Evolutionary conservation across 371 early-diverging fungal genomes (phyloP).

Genomic region (Mucor lusitanicus): DNA sequence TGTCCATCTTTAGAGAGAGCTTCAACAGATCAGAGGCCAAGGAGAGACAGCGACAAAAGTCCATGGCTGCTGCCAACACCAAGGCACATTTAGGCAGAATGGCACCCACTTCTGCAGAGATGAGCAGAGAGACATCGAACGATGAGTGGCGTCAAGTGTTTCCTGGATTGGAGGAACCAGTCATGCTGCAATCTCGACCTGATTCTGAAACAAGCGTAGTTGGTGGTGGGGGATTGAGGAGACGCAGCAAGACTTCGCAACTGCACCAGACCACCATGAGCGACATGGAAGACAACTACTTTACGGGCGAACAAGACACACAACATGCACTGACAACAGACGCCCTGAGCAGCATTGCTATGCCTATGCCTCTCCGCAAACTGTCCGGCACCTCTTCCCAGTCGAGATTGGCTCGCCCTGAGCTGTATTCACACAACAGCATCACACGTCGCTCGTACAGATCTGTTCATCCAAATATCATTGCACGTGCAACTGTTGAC

Average conservation of each 20-base stretch:
- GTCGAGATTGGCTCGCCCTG: background rate
- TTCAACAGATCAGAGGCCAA: constrained; percentile 60
- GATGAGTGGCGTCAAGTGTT: constrained; percentile 53
- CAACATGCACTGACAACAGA: background rate
- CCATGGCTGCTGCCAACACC: background rate
- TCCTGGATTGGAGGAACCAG: constrained; percentile 36
- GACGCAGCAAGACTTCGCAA: constrained; percentile 2
- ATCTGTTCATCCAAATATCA: constrained; percentile 71
- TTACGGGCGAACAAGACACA: constrained; percentile 6
- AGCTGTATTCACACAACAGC: background rate
- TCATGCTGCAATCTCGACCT: background rate
- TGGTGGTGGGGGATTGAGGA: background rate
- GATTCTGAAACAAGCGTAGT: constrained; percentile 8
- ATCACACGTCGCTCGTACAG: constrained; percentile 20
- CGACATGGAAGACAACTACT: background rate
- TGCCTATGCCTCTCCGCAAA: constrained; percentile 16
- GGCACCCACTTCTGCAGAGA: constrained; percentile 10
- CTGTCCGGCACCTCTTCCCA: constrained; percentile 1
- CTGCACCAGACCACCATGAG: background rate
- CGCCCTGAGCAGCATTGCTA: background rate
- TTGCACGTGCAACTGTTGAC: constrained; percentile 85
- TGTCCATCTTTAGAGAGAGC: constrained; percentile 89
- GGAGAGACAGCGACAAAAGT: constrained; percentile 39
- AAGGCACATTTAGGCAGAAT: constrained; percentile 7
- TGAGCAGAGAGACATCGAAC: constrained; percentile 29